Evolutionary conservation across 305 asterid genomes (phyloP).

Genomic region (Fraxinus nigra): DNA sequence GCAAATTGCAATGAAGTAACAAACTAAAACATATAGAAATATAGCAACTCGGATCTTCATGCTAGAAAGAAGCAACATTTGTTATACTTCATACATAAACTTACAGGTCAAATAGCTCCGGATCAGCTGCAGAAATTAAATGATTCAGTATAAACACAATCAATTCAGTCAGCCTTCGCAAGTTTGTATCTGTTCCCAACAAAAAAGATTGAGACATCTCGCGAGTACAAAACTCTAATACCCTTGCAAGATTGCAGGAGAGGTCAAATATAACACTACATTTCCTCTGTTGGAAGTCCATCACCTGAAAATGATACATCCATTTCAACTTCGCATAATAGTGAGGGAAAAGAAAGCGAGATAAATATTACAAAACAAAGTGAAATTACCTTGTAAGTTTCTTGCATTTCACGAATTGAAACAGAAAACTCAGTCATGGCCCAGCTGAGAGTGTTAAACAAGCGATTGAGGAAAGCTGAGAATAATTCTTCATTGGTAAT

Average conservation of each 20-base stretch:
- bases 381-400: slow-evolving; percentile 67
- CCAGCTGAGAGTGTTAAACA: slow-evolving; percentile 95
- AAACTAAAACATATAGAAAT: background rate
- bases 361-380: background rate
- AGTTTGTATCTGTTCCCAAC: slow-evolving; percentile 69
- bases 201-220: slow-evolving; percentile 88
- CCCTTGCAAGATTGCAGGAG: slow-evolving; percentile 90
- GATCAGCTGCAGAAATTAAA: slow-evolving; percentile 66
- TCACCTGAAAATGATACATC: slow-evolving; percentile 44
- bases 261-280: slow-evolving; percentile 89
- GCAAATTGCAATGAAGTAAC: background rate
- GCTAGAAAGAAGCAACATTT: background rate
- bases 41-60: background rate
- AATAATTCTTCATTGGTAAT: slow-evolving; percentile 58
- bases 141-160: slow-evolving; percentile 74
- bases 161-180: slow-evolving; percentile 80
- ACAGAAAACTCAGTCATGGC: slow-evolving; percentile 96
- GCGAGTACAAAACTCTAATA: slow-evolving; percentile 78
- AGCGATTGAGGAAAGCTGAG: slow-evolving; percentile 83
- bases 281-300: slow-evolving; percentile 89
- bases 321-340: slow-evolving; percentile 10
- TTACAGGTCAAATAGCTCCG: slow-evolving; percentile 79
- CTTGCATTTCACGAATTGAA: slow-evolving; percentile 93
- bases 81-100: slow-evolving; percentile 23
- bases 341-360: slow-evolving; percentile 3